These are phyloP conservation scores for Pseudogymnoascus sp. DNA, from an alignment of 2,329 filamentous ascomycete species.

Conservation along the genomic window DNA sequence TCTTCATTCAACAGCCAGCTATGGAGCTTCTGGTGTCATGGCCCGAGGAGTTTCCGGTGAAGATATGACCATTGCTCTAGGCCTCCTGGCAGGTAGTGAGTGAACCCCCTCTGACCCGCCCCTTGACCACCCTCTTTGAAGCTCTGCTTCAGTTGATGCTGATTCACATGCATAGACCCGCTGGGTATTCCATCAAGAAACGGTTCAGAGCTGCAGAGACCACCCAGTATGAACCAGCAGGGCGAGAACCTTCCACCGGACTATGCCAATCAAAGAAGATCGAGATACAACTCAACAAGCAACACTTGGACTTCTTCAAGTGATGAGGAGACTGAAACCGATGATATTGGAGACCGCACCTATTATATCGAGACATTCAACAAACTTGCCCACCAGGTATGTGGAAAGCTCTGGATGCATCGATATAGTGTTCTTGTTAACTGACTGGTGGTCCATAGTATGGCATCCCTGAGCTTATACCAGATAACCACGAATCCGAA, in stretches of 20 bases:
- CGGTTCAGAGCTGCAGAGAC: background rate
- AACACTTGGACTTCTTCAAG: slow-evolving; percentile 54
- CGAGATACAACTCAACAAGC: slow-evolving; percentile 35
- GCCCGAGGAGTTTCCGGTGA: slow-evolving; percentile 14
- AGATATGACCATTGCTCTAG: slow-evolving; percentile 21
- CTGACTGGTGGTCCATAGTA: slow-evolving; percentile 36
- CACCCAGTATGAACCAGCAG: background rate
- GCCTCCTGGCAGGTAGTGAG: slow-evolving; percentile 19
- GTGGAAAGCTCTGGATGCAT: background rate
- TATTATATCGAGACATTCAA: slow-evolving; percentile 54
- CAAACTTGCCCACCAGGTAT: slow-evolving; percentile 50
- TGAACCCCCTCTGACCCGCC: slow-evolving; percentile 14
- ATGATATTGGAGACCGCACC: slow-evolving; percentile 43
- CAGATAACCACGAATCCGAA: slow-evolving; percentile 20
- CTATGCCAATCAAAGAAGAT: background rate
- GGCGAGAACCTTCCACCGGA: background rate
- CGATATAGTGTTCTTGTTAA: background rate
- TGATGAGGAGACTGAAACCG: slow-evolving; percentile 43
- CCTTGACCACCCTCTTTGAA: slow-evolving; percentile 1
- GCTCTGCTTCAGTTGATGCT: slow-evolving; percentile 1
- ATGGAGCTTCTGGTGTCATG: background rate
- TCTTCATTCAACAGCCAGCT: background rate
- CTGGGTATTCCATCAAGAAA: background rate
- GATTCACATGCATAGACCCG: background rate
- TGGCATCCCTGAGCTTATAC: slow-evolving; percentile 36